Base-by-base conservation (phyloP, 805 yeast species). In the Saturnispora diversa region DNA sequence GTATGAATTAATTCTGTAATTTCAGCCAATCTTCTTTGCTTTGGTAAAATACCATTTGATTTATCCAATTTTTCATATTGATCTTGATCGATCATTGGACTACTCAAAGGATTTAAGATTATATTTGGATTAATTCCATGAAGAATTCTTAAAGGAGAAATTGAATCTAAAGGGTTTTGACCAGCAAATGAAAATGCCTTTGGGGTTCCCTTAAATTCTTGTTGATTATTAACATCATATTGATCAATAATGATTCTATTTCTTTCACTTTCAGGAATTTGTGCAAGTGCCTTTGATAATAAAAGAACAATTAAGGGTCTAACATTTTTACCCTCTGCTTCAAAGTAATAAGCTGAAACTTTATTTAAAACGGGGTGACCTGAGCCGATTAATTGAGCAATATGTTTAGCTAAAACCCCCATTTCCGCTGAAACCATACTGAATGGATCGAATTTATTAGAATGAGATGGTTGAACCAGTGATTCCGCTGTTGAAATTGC, bases 1-100 rank as follows among this genome's bases (percentile, higher is more conserved):
- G 97, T 92, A 60, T 92, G 98, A 49, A 92, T 92, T 95, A 92
- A 84, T 63, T 92, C 98, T 8, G 90, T 95, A 53, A 92, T 90
- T 64, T 92, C 98, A 1, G 98, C 97, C 41, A 92, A 69, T 44
- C 98, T 72, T 49, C 97, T 72, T 64, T 92, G 98, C 51, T 92
- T 87, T 34, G 98, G 97, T 44, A 90, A 66, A 37, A 92, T 85
- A 2, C 95, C 96, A 51, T 75, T 75, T 42, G 74, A 65, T 12
- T 69, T 62, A 45, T 73, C 75, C 37, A 73, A 72, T 43, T 63
- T 65, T 13, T 50, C 50, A 45, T 66, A 60, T 35, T 74, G 68
- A 1, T 90, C 86, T 40, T 81, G 66, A 28, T 75, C 68, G 47
- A 75, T 81, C 71, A 85, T 82, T 8, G 94, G 92, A 53, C 77